Base-by-base conservation (phyloP, 2,329 filamentous ascomycete species). In the Fusarium sp. region DNA sequence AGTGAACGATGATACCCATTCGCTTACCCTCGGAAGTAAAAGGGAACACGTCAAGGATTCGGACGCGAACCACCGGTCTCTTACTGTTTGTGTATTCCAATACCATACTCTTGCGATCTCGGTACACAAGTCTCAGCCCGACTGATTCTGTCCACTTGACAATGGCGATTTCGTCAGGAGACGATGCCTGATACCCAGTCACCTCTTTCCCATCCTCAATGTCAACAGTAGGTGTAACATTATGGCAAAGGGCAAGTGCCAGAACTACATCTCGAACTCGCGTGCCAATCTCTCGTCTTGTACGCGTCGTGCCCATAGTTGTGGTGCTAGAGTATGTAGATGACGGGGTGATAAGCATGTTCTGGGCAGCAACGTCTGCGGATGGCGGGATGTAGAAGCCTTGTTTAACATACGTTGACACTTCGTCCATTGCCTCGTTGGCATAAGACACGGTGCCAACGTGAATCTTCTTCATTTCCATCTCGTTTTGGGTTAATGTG, bases 381-480 rank as follows among this genome's bases (percentile, higher is more conserved):
- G 85, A 85, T 11, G 84, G 82, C 44, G 85, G 85, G 45, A 87
- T 80, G 18, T 91, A 88, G 77, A 98, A 98, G 11, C 92, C 94
- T 81, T 98, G 95, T 72, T 89, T 91, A 57, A 99, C 89, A 80
- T 98, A 98, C 0, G 93, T 89, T 18, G 90, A 86, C 18, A 99
- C 96, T 84, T 99, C 97, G 76, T 98, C 96, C 96, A 99, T 99
- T 15, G 96, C 96, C 80, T 99, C 96, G 77, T 98, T 98, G 39
- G 96, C 96, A 79, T 99, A 99, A 3, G 96, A 98, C 3, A 98
- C 96, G 15, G 96, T 99, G 15, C 97, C 96, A 60, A 99, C 94
- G 79, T 99, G 97, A 11, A 99, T 96, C 83, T 99, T 99, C 81
- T 97, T 98, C 88, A 99, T 92, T 79, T 98, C 96, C 95, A 98